Base-by-base conservation (phyloP, 768 basidiomycete species). In the Termitomyces sp. region DNA sequence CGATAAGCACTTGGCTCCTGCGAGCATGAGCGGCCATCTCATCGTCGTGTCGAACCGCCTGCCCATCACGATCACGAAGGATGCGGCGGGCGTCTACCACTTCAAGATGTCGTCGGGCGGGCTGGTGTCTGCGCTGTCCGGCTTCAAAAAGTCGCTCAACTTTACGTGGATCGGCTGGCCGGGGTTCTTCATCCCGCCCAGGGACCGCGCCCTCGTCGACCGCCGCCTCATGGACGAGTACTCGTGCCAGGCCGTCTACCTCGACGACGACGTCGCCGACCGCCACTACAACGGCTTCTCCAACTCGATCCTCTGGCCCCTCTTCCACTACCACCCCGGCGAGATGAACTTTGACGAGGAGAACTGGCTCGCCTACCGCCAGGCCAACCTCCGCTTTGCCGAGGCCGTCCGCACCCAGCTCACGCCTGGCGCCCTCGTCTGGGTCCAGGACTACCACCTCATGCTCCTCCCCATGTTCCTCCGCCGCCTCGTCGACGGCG, bases 281-380 rank as follows among this genome's bases (percentile, higher is more conserved):
- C 84, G 88, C 53, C 95, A 98, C 73, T 99, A 93, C 76, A 95
- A 95, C 70, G 93, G 97, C 56, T 98, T 99, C 81, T 96, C 95
- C 65, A 99, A 99, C 77, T 97, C 95, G 54, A 98, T 99, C 74
- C 85, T 99, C 51, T 99, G 97, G 97, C 97, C 97, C 2, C 79
- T 99, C 48, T 98, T 99, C 81, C 97, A 99, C 72, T 99, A 98
- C 74, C 96, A 98, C 72, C 97, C 97, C 8, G 96, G 96, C 62
- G 97, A 98, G 76, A 98, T 99, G 94, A 96, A 94, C 74, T 99
- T 99, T 68, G 96, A 98, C 72, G 94, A 97, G 76, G 92, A 92
- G 69, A 92, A 98, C 70, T 99, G 97, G 97, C 84, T 87, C 54
- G 97, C 94, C 15, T 99, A 98, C 73, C 87, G 97, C 37, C 94